Evolutionary conservation across 805 yeast species (phyloP), one percentile per base, ranked within the genome.

Genomic region (Teunomyces aglyptinius): DNA sequence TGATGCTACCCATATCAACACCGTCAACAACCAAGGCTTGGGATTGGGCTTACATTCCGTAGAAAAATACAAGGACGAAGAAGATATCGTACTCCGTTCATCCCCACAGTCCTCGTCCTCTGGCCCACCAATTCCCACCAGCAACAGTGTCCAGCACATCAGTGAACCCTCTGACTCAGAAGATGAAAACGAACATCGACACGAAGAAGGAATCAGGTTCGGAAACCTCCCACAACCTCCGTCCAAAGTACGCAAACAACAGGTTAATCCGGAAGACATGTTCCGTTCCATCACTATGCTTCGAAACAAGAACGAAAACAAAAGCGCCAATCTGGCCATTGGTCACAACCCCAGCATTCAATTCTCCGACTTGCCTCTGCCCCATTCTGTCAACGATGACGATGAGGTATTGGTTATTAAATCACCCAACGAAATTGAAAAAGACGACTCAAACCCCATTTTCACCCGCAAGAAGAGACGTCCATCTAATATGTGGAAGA

Each of bases 281-380:
- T 85, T 75, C 61, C 75, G 85, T 70, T 89, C 96, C 3, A 85
- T 90, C 54, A 83, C 89, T 35, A 82, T 90, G 84, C 70, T 91
- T 68, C 85, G 85, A 54, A 75, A 77, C 44, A 71, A 75, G n/a
- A 36, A 36, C 28, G 39, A n/a, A 19, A 36, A 19, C 15, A 19
- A 19, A n/a, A 19, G 12, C 34, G 75, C 75, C 46, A 68, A 66
- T n/a, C 34, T 35, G 11, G 20, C 39, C 22, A 34, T 31, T 20
- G 42, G 39, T 22, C 35, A 46, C 38, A 34, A 42, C 40, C 19
- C 45, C 22, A n/a, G 41, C 41, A 36, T 47, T 22, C 44, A 39
- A 35, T 34, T 46, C 45, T 38, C 54, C 46, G 27, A 32, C 29
- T 38, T 32, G 32, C 33, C 42, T 8, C 19, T 28, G 33, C 42